Evolutionary conservation across 2,329 filamentous ascomycete genomes (phyloP).

Genomic region (Microdochium paspali): DNA sequence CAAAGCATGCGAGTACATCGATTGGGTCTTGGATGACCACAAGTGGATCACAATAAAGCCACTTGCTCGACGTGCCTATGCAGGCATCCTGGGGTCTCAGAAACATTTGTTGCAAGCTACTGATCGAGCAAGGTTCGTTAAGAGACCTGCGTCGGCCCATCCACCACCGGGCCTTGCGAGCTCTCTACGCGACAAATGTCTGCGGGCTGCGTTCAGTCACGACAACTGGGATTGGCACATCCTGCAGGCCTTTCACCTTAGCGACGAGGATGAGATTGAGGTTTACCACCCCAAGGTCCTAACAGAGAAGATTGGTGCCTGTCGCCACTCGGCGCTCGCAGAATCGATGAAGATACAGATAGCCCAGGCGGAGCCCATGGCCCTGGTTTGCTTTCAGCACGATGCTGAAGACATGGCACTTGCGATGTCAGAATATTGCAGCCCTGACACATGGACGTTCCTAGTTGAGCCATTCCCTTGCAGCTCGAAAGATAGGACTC

Average conservation of each 20-base stretch:
- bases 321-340: background rate
- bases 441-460: background rate
- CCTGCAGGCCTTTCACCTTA: background rate
- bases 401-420: background rate
- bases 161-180: background rate
- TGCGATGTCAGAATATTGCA: background rate
- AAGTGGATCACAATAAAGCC: background rate
- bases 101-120: background rate
- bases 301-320: background rate
- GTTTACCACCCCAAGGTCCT: background rate
- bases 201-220: background rate
- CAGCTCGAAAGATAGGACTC: background rate
- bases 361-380: background rate
- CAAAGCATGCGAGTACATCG: background rate
- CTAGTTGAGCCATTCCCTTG: background rate
- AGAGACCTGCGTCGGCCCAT: background rate
- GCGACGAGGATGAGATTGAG: background rate
- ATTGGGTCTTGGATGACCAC: background rate
- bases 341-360: background rate
- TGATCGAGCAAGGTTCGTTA: background rate
- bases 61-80: background rate
- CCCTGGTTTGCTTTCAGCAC: background rate
- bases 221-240: background rate
- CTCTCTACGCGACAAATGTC: background rate
- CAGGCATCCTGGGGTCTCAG: background rate